Percentiles rank a stretch among this genome's conserved stretches.
Evolutionary conservation across 768 basidiomycete genomes (phyloP).

Genomic region (Lentinula aciculospora): DNA sequence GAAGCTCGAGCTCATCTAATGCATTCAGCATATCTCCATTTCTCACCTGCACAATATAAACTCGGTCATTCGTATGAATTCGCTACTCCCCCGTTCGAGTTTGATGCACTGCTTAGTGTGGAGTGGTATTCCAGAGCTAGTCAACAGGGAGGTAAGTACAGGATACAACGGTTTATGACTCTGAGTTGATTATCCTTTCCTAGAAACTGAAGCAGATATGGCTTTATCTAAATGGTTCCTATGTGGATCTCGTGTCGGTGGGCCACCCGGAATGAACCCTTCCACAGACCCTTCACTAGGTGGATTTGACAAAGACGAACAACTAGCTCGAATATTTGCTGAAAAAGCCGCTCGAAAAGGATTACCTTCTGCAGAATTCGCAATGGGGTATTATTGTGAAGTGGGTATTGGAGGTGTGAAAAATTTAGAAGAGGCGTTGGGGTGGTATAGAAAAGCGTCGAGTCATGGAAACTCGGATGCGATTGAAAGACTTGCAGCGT

Average conservation of each 20-base stretch:
- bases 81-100: slow-evolving; percentile 65
- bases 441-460: slow-evolving; percentile 78
- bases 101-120: slow-evolving; percentile 85
- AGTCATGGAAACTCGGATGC: slow-evolving; percentile 83
- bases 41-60: slow-evolving; percentile 87
- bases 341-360: slow-evolving; percentile 78
- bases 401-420: slow-evolving; percentile 79
- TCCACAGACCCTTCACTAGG: slow-evolving; percentile 25
- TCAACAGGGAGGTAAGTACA: slow-evolving; percentile 78
- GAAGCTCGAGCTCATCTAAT: slow-evolving; percentile 80
- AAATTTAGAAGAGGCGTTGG: slow-evolving; percentile 56
- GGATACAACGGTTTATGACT: no score
- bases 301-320: slow-evolving; percentile 83
- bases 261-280: slow-evolving; percentile 16
- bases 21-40: slow-evolving; percentile 79
- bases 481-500: slow-evolving; percentile 59
- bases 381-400: slow-evolving; percentile 93
- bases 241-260: slow-evolving; percentile 56
- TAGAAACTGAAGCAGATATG: slow-evolving; percentile 95
- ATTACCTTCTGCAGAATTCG: slow-evolving; percentile 83
- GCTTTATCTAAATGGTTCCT: slow-evolving; percentile 97
- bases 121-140: slow-evolving; percentile 85
- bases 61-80: slow-evolving; percentile 91
- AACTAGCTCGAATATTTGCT: slow-evolving; percentile 82
- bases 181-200: no score